phyloP scores from a whole-genome alignment of 2,329 filamentous ascomycete genomes.

The Colletotrichum tamarilloi region DNA sequence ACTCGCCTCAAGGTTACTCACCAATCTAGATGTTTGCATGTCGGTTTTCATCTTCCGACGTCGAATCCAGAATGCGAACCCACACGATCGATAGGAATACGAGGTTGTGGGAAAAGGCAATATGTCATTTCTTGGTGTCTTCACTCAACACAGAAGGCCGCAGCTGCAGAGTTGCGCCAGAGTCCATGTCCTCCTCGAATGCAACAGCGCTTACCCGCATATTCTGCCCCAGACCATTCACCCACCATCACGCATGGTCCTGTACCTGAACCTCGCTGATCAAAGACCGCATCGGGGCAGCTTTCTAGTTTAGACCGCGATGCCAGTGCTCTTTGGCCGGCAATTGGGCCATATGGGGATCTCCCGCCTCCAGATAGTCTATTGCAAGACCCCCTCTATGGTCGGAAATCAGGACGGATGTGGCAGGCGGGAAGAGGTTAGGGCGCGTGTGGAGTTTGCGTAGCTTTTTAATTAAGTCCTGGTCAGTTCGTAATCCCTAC shows the following conservation, averaged over 20 bases:
- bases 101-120: background rate
- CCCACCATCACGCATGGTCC: background rate
- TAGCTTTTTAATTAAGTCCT: conserved; percentile 12
- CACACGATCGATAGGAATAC: background rate
- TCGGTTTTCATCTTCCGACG: background rate
- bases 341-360: conserved; percentile 23
- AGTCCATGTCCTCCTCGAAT: background rate
- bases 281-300: background rate
- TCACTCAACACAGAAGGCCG: background rate
- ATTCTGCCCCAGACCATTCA: background rate
- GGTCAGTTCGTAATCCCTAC: background rate
- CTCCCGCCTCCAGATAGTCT: conserved; percentile 28
- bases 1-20: background rate
- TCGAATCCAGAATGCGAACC: background rate
- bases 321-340: background rate
- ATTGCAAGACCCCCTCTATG: background rate
- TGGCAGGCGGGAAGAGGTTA: conserved; percentile 23
- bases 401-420: conserved; percentile 24
- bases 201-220: conserved; percentile 15
- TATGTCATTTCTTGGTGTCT: background rate
- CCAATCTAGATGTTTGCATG: background rate
- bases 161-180: background rate
- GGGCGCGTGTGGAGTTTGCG: conserved; percentile 19
- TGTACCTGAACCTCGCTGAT: conserved; percentile 1
- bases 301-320: background rate